Base-by-base conservation (phyloP, 2,329 filamentous ascomycete species). In the Sclerotiophoma versabilis region DNA sequence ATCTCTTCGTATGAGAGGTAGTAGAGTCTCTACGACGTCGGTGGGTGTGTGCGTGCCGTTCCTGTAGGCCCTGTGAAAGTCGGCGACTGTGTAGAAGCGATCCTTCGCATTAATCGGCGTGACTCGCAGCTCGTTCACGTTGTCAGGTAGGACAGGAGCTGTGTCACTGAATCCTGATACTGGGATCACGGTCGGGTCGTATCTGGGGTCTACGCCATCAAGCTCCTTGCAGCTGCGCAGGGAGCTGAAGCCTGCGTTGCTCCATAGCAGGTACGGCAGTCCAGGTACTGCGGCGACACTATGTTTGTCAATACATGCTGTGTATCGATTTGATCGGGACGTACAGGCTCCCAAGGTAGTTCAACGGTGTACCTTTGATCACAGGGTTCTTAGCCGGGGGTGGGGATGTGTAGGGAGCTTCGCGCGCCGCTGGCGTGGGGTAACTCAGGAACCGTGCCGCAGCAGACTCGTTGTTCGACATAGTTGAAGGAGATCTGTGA, bases 51-150 rank as follows among this genome's bases (percentile, higher is more conserved):
- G 70, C 55, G 82, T 78, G 44, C 90, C 89, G 5, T 84, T 84
- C 58, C 81, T 82, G 77, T 93, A 96, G 33, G 90, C 83, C 45
- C 84, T 82, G 70, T 92, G 87, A 71, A 92, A 96, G 76, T 96
- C 91, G 11, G 84, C 82, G 20, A 87, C 84, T 3, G 89, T 89
- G 71, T 71, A 72, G 72, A 75, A 76, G 58, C 58, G 74, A 49
- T 33, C 68, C 54, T 56, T 48, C 4, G 58, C 58, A 39, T 50
- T 33, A 17, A 52, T 36, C 0, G 53, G 41, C 11, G 62, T 66
- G 12, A 51, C 58, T 32, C 71, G 69, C 6, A 69, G 54, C 9
- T 63, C 64, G 19, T 57, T 50, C 14, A 52, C 54, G 19, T 59
- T 52, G 2, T 62, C 66, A 14, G 69, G 66, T 49, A 54, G 61